A percentile compares a stretch with the other conserved stretches of the same genome.
phyloP scores from a whole-genome alignment of 305 asterid genomes.

The Petunia hybrid region DNA sequence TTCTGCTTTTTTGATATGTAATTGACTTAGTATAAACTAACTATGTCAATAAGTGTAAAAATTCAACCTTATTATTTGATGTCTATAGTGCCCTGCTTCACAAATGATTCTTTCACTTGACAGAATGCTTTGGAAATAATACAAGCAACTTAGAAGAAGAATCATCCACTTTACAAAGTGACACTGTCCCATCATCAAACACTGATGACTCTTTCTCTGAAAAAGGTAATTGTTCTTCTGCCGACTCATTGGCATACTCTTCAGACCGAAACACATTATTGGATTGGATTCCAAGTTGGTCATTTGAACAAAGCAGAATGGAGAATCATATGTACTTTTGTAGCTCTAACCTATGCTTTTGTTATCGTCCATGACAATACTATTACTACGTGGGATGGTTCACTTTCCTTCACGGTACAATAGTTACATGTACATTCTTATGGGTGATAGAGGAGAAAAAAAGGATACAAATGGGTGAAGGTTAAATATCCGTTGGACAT shows the following conservation, averaged over 20 bases:
- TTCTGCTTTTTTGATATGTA: slow-evolving; percentile 19
- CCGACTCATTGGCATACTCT: slow-evolving; percentile 34
- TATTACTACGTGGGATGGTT: slow-evolving; percentile 45
- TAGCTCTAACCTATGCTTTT: slow-evolving; percentile 23
- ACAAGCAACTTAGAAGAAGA: slow-evolving; percentile 27
- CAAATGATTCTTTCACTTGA: slow-evolving; percentile 6
- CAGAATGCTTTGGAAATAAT: slow-evolving; percentile 37
- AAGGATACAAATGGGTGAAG: no score
- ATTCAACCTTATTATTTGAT: no score
- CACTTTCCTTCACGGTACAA: slow-evolving; percentile 32
- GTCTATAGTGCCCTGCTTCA: neutral
- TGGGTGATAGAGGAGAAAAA: neutral
- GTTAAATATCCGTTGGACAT: neutral
- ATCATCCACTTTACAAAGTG: slow-evolving; percentile 28
- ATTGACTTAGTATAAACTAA: no score
- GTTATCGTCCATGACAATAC: slow-evolving; percentile 38
- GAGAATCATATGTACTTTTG: slow-evolving; percentile 35
- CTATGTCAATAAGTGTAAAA: no score
- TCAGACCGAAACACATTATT: slow-evolving; percentile 51
- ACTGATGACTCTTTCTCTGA: slow-evolving; percentile 21
- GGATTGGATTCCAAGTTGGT: slow-evolving; percentile 55
- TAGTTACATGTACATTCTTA: neutral
- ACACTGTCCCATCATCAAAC: slow-evolving; percentile 23
- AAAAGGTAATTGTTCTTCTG: slow-evolving; percentile 36
- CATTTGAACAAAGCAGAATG: slow-evolving; percentile 31